Conservation (phyloP, 1,139 yeast genomes). For the Debaryomyces robertsiae region DNA sequence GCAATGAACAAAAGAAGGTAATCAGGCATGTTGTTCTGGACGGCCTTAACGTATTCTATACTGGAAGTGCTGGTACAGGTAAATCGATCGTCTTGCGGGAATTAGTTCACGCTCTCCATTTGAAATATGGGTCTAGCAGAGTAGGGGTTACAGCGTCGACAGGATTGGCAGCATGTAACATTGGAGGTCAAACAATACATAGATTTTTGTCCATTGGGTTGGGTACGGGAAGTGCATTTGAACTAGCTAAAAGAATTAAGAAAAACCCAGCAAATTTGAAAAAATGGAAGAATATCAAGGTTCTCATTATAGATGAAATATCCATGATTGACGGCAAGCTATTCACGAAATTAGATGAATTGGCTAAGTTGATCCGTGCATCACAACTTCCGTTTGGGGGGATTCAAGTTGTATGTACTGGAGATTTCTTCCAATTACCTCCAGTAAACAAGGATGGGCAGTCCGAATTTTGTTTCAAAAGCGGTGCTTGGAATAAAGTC, state of each 20-base stretch:
- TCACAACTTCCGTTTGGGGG: slow-evolving; percentile 70
- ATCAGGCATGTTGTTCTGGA: slow-evolving; percentile 63
- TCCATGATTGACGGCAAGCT: slow-evolving; percentile 78
- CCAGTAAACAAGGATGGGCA: slow-evolving; percentile 60
- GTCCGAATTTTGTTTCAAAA: slow-evolving; percentile 58
- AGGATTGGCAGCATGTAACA: slow-evolving; percentile 86
- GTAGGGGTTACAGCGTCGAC: slow-evolving; percentile 91
- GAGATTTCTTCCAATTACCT: slow-evolving; percentile 86
- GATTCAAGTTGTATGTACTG: slow-evolving; percentile 73
- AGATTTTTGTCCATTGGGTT: slow-evolving; percentile 78
- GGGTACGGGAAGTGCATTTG: slow-evolving; percentile 53
- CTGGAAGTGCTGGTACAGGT: slow-evolving; percentile 88
- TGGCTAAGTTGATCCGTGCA: slow-evolving; percentile 58
- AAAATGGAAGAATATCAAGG: slow-evolving; percentile 64
- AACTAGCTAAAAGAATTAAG: slow-evolving; percentile 47
- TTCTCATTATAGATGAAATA: slow-evolving; percentile 75
- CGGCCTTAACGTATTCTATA: slow-evolving; percentile 61
- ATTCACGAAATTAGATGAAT: slow-evolving; percentile 62
- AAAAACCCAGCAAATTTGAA: slow-evolving; percentile 45
- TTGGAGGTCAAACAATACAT: slow-evolving; percentile 83
- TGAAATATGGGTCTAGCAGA: slow-evolving; percentile 40
- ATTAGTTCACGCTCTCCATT: slow-evolving; percentile 49
- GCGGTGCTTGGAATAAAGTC: slow-evolving; percentile 56
- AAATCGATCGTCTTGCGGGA: slow-evolving; percentile 72
- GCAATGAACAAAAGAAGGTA: slow-evolving; percentile 70